Evolutionary conservation across 106 monocot genomes (phyloP).

Genomic region (Dioscorea zingiberensis): DNA sequence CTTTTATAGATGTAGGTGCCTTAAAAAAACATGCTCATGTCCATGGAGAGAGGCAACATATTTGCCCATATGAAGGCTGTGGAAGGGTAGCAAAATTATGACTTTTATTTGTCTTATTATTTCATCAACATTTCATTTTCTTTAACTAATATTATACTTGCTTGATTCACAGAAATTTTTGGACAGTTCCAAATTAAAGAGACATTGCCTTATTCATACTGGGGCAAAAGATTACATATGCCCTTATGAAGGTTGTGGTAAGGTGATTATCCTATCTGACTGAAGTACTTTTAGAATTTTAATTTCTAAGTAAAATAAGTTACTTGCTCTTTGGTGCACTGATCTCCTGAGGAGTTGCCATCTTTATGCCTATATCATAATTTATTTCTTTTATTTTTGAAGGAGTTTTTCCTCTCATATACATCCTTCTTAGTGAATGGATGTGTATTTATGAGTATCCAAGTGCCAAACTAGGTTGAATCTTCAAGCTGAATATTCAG

Average conservation of each 20-base stretch:
- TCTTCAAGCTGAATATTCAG: no score
- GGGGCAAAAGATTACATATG: slow-evolving; percentile 71
- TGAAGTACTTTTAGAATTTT: no score
- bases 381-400: no score
- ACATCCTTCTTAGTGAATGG: no score
- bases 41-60: slow-evolving; percentile 63
- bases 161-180: slow-evolving; percentile 69
- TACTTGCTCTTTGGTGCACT: no score
- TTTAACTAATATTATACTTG: not conserved
- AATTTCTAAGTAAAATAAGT: no score
- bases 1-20: slow-evolving; percentile 59
- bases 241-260: slow-evolving; percentile 81
- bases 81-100: slow-evolving; percentile 54
- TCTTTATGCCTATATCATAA: no score
- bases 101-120: not conserved
- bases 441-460: no score
- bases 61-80: slow-evolving; percentile 59
- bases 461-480: no score
- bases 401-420: no score
- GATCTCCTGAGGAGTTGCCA: no score
- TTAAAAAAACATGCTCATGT: slow-evolving; percentile 66
- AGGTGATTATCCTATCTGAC: slow-evolving; percentile 36
- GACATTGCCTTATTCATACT: slow-evolving; percentile 80
- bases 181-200: slow-evolving; percentile 91
- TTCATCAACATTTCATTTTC: not conserved